phyloP scores from a whole-genome alignment of 306 rosid genomes.

The Biancaea sappan region DNA sequence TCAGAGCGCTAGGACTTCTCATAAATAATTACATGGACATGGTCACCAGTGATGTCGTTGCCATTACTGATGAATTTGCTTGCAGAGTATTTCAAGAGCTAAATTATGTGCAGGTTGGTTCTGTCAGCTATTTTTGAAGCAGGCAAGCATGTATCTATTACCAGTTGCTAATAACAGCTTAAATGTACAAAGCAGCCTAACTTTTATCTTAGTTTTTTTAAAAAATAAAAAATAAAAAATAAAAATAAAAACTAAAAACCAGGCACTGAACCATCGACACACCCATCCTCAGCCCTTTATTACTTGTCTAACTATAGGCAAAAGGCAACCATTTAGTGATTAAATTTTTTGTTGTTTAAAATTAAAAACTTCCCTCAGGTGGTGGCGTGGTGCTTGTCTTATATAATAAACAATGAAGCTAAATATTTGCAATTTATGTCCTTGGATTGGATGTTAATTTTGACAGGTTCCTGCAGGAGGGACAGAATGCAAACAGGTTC shows the following conservation, averaged over 20 bases:
- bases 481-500: conserved; percentile 86
- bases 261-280: background rate
- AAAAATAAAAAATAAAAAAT: background rate
- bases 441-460: conserved; percentile 80
- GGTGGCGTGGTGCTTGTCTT: conserved; percentile 13
- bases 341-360: background rate
- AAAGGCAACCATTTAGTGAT: background rate
- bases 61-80: conserved; percentile 90
- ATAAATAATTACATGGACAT: conserved; percentile 79
- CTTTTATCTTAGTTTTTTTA: background rate
- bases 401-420: background rate
- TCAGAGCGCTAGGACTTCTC: conserved; percentile 74
- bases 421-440: conserved; percentile 23
- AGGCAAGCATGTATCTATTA: conserved; percentile 9
- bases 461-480: conserved; percentile 97
- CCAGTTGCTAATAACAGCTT: background rate
- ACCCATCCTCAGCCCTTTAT: background rate
- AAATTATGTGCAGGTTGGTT: conserved; percentile 91
- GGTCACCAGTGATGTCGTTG: conserved; percentile 83
- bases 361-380: conserved; percentile 15
- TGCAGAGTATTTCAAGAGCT: conserved; percentile 94
- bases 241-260: background rate
- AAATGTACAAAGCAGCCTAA: background rate
- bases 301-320: background rate
- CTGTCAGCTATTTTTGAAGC: conserved; percentile 28